Base-by-base conservation (phyloP, 1,284 basidiomycete species). In the Ustilago bromivora region DNA sequence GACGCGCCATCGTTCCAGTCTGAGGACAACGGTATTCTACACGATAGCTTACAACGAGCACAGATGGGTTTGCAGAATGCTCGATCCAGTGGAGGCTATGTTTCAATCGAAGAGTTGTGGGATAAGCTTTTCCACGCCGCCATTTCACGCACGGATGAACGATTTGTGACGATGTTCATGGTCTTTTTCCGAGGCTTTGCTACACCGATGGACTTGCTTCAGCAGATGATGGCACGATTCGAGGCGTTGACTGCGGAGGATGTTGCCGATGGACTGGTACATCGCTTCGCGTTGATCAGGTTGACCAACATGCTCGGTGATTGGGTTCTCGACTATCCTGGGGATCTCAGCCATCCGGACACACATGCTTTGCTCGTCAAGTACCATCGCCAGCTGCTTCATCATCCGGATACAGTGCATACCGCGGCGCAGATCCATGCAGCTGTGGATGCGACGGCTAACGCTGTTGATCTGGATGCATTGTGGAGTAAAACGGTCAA, bases 271-370 rank as follows among this genome's bases (percentile, higher is more conserved):
- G 70, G 75, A 13, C 51, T 74, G 12, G 74, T 84, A 60, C 79
- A 81, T 60, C 77, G 82, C 2, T 84, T 77, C 49, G 76, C 81
- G 4, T 55, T 84, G 55, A 82, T 83, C 61, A 41, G 77, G 38
- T 66, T 84, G 23, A 74, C 76, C 34, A 73, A 69, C 38, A 80
- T 84, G 78, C 73, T 84, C 0, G 76, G 78, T 38, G 81, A 83
- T 31, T 84, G 82, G 82, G 78, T 84, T 60, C 71, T 77, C 47
- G 79, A 82, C 57, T 84, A 84, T 53, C 82, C 82, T 12, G 82
- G 82, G 9, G 82, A 84, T 60, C 76, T 84, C 3, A 82, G 76
- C 47, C 60, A 62, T 2, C 76, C 82, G 1, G 75, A 81, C 15
- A 80, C 82, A 12, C 79, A 77, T 46, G 61, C 78, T 7, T 46